phyloP scores from a whole-genome alignment of 1,139 yeast genomes.

The Zygosaccharomyces sapae region DNA sequence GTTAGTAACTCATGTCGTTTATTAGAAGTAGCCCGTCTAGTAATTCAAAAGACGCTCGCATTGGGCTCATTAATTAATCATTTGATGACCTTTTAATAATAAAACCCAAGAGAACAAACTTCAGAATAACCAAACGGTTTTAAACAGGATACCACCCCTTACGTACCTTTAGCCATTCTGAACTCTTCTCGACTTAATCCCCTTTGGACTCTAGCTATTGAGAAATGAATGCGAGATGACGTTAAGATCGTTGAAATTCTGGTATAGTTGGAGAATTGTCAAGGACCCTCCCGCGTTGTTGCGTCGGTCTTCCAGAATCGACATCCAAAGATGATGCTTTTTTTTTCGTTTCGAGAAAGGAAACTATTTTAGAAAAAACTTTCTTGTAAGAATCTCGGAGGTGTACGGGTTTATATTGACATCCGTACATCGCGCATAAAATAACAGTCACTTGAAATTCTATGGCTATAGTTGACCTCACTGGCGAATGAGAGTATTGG shows the following conservation, averaged over 20 bases:
- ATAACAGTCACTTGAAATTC: constrained; percentile 1
- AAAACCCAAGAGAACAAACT: constrained; percentile 3
- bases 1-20: constrained; percentile 4
- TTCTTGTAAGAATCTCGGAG: not conserved
- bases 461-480: not conserved
- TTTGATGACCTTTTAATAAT: not conserved
- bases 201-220: not conserved
- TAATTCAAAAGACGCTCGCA: constrained; percentile 4
- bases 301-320: not conserved
- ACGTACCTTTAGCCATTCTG: constrained; percentile 41
- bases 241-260: not conserved
- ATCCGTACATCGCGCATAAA: not conserved
- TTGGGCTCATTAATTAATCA: not conserved
- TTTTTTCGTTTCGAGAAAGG: not conserved
- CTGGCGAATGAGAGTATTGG: not conserved
- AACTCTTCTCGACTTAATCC: constrained; percentile 16
- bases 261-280: not conserved
- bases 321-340: not conserved
- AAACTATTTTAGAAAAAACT: not conserved
- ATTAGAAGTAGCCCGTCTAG: constrained; percentile 1
- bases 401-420: not conserved
- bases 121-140: constrained; percentile 38
- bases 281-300: not conserved
- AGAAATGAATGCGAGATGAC: not conserved
- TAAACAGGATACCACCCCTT: constrained; percentile 40